These are phyloP conservation scores for Sinapis alba DNA, from an alignment of 441 rosid species.

Conservation along the genomic window DNA sequence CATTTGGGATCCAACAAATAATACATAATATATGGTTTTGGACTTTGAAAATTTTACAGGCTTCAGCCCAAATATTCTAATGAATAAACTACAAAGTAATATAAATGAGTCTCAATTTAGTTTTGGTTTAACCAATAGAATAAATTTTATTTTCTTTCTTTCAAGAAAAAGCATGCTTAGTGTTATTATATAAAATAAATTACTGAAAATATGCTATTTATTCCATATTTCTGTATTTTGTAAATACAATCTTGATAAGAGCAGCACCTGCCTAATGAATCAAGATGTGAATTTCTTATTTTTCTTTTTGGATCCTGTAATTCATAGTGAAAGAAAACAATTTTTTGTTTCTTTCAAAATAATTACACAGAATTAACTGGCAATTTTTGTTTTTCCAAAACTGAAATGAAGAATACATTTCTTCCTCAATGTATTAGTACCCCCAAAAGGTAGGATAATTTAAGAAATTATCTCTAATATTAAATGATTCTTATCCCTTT, in stretches of 20 bases:
- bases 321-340: neutral
- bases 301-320: neutral
- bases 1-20: too few relatives aligned
- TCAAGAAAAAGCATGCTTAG: neutral
- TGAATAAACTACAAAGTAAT: neutral
- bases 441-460: neutral
- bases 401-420: neutral
- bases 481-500: neutral
- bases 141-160: neutral
- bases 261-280: neutral
- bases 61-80: too few relatives aligned
- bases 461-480: neutral
- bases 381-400: neutral
- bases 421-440: neutral
- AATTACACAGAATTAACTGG: neutral
- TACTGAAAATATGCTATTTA: neutral
- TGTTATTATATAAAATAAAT: neutral
- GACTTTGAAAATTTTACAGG: too few relatives aligned
- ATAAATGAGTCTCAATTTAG: neutral
- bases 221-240: neutral
- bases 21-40: too few relatives aligned
- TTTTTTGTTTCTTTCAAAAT: neutral
- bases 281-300: neutral
- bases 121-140: neutral
- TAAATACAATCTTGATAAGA: neutral